These are phyloP conservation scores for Penicillium cosmopolitanum DNA, from an alignment of 495 filamentous ascomycete genomes.

Conservation along the genomic window DNA sequence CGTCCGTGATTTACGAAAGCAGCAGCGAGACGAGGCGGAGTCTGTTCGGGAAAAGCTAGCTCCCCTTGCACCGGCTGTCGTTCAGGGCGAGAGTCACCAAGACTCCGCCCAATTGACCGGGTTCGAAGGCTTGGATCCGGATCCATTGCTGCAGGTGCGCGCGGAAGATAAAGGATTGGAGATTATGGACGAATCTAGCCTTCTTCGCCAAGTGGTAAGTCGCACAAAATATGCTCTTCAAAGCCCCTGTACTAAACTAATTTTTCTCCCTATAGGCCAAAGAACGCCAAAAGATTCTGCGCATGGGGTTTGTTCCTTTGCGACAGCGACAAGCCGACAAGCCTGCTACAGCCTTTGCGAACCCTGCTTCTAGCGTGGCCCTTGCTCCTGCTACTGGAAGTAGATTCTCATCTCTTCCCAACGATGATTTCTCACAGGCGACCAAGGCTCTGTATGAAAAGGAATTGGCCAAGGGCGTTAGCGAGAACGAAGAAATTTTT, in stretches of 20 bases:
- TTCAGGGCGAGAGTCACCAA: slow-evolving; percentile 11
- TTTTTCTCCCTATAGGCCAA: slow-evolving; percentile 41
- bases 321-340: slow-evolving; percentile 58
- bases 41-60: slow-evolving; percentile 60
- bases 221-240: slow-evolving; percentile 3
- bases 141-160: slow-evolving; percentile 69
- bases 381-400: slow-evolving; percentile 55
- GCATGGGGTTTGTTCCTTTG: slow-evolving; percentile 70
- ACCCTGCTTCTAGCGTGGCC: slow-evolving; percentile 31
- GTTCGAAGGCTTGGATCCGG: slow-evolving; percentile 62
- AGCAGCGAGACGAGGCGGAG: slow-evolving; percentile 73
- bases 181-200: slow-evolving; percentile 62
- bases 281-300: slow-evolving; percentile 66
- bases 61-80: slow-evolving; percentile 39
- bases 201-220: slow-evolving; percentile 62
- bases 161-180: slow-evolving; percentile 70
- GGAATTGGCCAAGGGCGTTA: slow-evolving; percentile 88
- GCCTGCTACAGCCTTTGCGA: slow-evolving; percentile 39
- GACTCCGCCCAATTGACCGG: slow-evolving; percentile 20
- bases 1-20: slow-evolving; percentile 65
- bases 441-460: slow-evolving; percentile 91
- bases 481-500: slow-evolving; percentile 96
- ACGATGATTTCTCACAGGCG: slow-evolving; percentile 89
- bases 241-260: slow-evolving; percentile 7
- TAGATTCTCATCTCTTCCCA: slow-evolving; percentile 73